Evolutionary conservation across 163 green algal species (phyloP), one percentile per base, ranked within the genome.

Genomic region (Scenedesmus sp.): DNA sequence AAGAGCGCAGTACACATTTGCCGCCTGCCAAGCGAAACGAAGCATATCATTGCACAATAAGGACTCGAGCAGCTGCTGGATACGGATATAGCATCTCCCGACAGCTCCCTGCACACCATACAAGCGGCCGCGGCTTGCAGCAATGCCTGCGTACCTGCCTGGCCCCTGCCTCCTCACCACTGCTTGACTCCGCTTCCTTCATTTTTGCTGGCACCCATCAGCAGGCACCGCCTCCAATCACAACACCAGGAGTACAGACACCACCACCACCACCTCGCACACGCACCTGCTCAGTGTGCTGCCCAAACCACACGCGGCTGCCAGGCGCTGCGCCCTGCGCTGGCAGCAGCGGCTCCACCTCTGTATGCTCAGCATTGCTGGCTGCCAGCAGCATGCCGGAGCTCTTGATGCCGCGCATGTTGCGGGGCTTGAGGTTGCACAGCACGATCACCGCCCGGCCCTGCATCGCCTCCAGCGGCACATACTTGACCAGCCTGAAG

Each of bases 371-470:
- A 22, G 94, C 95, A 93, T 99, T 95, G 40, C 91, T 97, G 0
- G 98, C 98, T 40, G 92, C 94, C 86, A 97, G 92, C 86, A 97
- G 83, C 97, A 99, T 99, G 89, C 98, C 98, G 91, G 97, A 91
- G 59, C 96, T 99, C 92, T 90, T 92, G 46, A 91, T 91, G n/a
- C 94, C 94, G 5, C 94, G 87, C 94, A 96, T 96, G 89, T 95
- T 95, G 59, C 93, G 89, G 0, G 94, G 92, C 44, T 99, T 99
- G 6, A 99, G 92, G 92, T 99, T 99, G 93, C 96, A 97, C 37
- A 99, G 93, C 2, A 99, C 96, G 3, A 99, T 87, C 24, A 96
- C 95, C 46, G 89, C 73, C 68, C 93, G 91, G 37, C 86, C 85
- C 94, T 95, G 89, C 93, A 97, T 95, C 15, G 92, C 89, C 49